Conservation (phyloP, 192 early-diverging fungal species). For the Coemansia sp. region DNA sequence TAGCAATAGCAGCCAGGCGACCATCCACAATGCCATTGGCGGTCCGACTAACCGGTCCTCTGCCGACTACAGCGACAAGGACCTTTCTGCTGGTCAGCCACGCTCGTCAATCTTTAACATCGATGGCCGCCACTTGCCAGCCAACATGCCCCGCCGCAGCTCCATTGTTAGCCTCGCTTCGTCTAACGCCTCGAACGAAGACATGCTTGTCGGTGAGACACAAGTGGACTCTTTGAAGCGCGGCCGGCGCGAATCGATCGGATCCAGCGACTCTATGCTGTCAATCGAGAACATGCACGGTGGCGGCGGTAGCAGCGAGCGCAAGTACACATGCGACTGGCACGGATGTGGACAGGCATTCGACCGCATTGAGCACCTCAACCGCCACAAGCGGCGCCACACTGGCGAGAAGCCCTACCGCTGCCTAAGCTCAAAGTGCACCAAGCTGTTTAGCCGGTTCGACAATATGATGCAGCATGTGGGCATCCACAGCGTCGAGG, state of each 20-base stretch:
- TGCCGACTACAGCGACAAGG: neutral
- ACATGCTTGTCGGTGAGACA: neutral
- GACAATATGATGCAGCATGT: slow-evolving; percentile 87
- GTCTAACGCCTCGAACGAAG: slow-evolving; percentile 2
- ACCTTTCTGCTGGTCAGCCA: neutral
- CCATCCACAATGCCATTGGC: neutral
- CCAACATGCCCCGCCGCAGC: slow-evolving; percentile 13
- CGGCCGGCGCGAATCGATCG: slow-evolving; percentile 27
- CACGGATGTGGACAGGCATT: slow-evolving; percentile 59
- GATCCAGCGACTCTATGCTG: slow-evolving; percentile 22
- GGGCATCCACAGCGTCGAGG: slow-evolving; percentile 64
- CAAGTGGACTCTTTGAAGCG: neutral
- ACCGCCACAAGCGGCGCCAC: slow-evolving; percentile 69
- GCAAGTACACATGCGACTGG: slow-evolving; percentile 55
- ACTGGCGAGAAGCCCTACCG: slow-evolving; percentile 72
- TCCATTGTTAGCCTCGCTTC: slow-evolving; percentile 17
- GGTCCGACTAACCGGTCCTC: neutral
- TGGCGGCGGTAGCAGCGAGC: slow-evolving; percentile 20
- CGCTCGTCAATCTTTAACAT: neutral
- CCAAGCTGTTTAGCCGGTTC: slow-evolving; percentile 71
- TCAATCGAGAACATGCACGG: slow-evolving; percentile 15
- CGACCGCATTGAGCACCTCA: slow-evolving; percentile 79
- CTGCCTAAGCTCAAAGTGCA: slow-evolving; percentile 68
- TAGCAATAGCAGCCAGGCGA: slow-evolving; percentile 3
- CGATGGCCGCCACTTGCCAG: neutral